These are phyloP conservation scores for Clarireedia monteithiana DNA, from an alignment of 2,329 filamentous ascomycete genomes.

Conservation along the genomic window DNA sequence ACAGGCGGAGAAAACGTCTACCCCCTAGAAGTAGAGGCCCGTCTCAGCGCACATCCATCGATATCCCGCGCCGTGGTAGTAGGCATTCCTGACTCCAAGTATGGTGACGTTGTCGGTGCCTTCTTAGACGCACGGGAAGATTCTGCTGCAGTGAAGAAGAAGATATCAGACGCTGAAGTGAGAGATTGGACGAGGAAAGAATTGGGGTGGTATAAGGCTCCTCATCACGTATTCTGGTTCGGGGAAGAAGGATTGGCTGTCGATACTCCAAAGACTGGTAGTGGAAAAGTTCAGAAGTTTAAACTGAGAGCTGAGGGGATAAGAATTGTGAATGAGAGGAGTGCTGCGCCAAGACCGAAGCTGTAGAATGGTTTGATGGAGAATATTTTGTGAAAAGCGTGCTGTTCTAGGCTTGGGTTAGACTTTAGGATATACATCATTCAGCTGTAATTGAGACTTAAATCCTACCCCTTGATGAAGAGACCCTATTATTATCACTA, in stretches of 20 bases:
- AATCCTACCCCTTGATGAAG: too few relatives aligned
- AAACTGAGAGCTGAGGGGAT: conserved; percentile 16
- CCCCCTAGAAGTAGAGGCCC: conserved; percentile 64
- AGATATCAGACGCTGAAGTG: conserved; percentile 49
- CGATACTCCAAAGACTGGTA: conserved; percentile 58
- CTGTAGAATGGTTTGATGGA: not conserved
- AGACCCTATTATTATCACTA: too few relatives aligned
- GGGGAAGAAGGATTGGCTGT: conserved; percentile 43
- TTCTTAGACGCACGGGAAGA: conserved; percentile 55
- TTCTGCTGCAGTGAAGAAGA: conserved; percentile 48
- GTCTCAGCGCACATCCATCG: conserved; percentile 47
- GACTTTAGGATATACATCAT: too few relatives aligned
- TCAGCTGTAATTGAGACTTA: too few relatives aligned
- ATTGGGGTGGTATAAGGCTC: conserved; percentile 61
- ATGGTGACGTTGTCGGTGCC: conserved; percentile 59
- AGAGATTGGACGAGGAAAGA: conserved; percentile 53
- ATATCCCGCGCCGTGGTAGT: conserved; percentile 54
- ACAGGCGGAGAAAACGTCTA: conserved; percentile 46
- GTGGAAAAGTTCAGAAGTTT: conserved; percentile 62
- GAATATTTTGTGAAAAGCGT: not conserved
- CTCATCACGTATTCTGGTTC: conserved; percentile 68
- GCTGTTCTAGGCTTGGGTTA: too few relatives aligned
- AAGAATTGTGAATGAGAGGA: conserved; percentile 15
- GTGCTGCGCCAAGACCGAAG: not conserved
- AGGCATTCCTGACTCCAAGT: conserved; percentile 54